Evolutionary conservation across 768 basidiomycete species (phyloP).

Genomic region (Dioszegia aurantiaca): DNA sequence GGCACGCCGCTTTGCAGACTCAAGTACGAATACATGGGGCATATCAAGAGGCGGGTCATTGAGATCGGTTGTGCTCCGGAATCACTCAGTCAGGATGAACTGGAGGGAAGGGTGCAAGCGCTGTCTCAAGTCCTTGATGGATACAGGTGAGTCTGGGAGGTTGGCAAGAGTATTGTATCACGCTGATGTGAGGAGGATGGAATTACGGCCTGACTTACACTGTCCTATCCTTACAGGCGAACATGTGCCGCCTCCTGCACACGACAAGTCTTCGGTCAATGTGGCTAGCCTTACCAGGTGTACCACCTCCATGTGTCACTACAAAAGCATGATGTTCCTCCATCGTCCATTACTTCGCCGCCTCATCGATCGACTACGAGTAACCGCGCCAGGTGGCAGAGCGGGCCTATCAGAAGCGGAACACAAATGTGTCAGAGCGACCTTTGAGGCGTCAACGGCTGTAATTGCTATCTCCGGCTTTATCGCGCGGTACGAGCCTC

Average conservation of each 20-base stretch:
- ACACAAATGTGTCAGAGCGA: slow-evolving; percentile 27
- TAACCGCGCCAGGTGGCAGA: slow-evolving; percentile 3
- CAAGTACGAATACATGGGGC: slow-evolving; percentile 38
- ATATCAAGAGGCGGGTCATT: slow-evolving; percentile 36
- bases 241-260: slow-evolving; percentile 21
- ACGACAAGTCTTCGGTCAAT: slow-evolving; percentile 21
- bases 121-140: slow-evolving; percentile 25
- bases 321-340: slow-evolving; percentile 44
- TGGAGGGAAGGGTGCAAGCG: slow-evolving; percentile 24
- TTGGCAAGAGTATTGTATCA: neutral
- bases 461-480: slow-evolving; percentile 34
- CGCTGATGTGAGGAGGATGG: slow-evolving; percentile 4
- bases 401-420: slow-evolving; percentile 27
- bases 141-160: slow-evolving; percentile 29
- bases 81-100: slow-evolving; percentile 20
- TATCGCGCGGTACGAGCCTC: slow-evolving; percentile 37
- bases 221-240: slow-evolving; percentile 36
- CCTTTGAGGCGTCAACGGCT: slow-evolving; percentile 39
- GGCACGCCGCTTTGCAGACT: slow-evolving; percentile 11
- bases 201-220: slow-evolving; percentile 20
- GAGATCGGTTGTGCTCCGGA: slow-evolving; percentile 42
- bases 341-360: slow-evolving; percentile 40
- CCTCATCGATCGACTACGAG: slow-evolving; percentile 31
- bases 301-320: slow-evolving; percentile 38
- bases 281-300: slow-evolving; percentile 15